These are phyloP conservation scores for Camelina neglecta DNA, from an alignment of 345 rosid genomes.

Conservation along the genomic window DNA sequence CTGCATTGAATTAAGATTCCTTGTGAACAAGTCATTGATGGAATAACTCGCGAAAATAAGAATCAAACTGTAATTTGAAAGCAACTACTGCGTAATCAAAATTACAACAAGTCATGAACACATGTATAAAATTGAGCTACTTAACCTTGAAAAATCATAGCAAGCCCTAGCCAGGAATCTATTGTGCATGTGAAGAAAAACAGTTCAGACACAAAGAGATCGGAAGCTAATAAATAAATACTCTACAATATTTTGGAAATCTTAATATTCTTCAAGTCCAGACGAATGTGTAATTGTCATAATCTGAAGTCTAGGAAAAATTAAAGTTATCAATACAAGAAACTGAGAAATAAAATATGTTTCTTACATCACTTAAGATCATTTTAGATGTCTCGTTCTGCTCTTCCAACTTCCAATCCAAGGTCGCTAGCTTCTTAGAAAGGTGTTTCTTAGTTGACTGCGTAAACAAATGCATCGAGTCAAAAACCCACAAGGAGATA, in stretches of 20 bases:
- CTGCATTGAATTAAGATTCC: constrained; percentile 49
- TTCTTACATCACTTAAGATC: constrained; percentile 64
- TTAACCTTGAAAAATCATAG: not conserved
- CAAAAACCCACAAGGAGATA: constrained; percentile 9
- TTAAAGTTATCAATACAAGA: constrained; percentile 19
- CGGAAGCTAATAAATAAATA: not conserved
- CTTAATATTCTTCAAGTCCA: not conserved
- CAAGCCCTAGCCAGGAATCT: not conserved
- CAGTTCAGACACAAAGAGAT: not conserved
- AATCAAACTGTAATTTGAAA: not conserved
- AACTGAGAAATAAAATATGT: constrained; percentile 5
- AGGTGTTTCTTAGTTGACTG: constrained; percentile 91
- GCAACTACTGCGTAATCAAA: not conserved
- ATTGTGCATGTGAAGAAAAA: not conserved
- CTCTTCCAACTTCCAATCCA: constrained; percentile 92
- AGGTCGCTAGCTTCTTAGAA: constrained; percentile 65
- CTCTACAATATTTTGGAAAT: not conserved
- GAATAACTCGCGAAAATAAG: not conserved
- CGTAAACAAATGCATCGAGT: constrained; percentile 35
- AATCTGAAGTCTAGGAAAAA: not conserved
- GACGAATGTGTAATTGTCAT: constrained; percentile 9
- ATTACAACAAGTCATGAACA: not conserved
- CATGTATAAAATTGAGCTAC: not conserved
- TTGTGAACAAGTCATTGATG: constrained; percentile 1
- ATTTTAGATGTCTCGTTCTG: constrained; percentile 70